Evolutionary conservation across 345 rosid species (phyloP).

Genomic region (Brassica nigra): DNA sequence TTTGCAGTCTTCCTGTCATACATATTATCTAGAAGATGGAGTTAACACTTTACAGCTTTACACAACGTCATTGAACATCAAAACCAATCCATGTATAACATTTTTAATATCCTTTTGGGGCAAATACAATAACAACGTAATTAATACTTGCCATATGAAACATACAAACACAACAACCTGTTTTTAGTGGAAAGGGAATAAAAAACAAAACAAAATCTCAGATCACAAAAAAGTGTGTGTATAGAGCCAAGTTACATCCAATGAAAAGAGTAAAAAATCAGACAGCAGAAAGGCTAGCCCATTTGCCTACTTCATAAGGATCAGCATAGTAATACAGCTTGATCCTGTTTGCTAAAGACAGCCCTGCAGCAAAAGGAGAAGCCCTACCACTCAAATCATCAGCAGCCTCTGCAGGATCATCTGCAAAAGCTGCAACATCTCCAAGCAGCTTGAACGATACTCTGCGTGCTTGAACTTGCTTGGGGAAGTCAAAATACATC

Average conservation of each 20-base stretch:
- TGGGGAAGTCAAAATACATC: constrained; percentile 86
- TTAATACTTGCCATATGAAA: background rate
- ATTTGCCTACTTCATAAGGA: constrained; percentile 81
- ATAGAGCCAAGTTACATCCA: constrained; percentile 9
- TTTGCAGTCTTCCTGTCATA: background rate
- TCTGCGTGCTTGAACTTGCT: constrained; percentile 60
- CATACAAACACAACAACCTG: constrained; percentile 11
- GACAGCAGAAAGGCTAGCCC: constrained; percentile 77
- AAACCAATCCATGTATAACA: background rate
- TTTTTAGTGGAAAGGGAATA: background rate
- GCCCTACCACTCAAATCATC: constrained; percentile 57
- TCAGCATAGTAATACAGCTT: constrained; percentile 74
- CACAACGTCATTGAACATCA: constrained; percentile 5
- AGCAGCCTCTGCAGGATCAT: constrained; percentile 64
- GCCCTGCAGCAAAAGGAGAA: constrained; percentile 59
- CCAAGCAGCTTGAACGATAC: constrained; percentile 70
- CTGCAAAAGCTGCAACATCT: constrained; percentile 71
- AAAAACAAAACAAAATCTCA: constrained; percentile 14
- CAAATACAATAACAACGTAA: background rate
- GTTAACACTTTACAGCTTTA: background rate
- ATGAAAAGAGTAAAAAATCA: constrained; percentile 38
- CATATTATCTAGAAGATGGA: background rate
- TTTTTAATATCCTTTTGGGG: background rate
- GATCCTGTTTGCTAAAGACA: constrained; percentile 69
- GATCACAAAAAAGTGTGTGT: constrained; percentile 3